phyloP scores from a whole-genome alignment of 2,329 filamentous ascomycete species.

The Mycosphaerella arachidis region DNA sequence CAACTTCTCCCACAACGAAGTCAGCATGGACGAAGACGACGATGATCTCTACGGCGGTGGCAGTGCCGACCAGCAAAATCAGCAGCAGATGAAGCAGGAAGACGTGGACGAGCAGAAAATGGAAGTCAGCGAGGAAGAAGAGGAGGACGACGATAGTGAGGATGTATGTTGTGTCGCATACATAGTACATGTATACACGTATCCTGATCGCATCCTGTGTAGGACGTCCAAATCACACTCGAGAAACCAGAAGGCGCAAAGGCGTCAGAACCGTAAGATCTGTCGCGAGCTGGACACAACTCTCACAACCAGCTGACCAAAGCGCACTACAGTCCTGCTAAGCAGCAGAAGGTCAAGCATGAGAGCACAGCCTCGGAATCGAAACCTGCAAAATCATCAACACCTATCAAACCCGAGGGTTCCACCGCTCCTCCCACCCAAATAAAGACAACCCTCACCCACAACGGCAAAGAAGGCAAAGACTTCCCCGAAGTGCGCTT shows the following conservation, averaged over 20 bases:
- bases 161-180: conserved; percentile 28
- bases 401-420: conserved; percentile 18
- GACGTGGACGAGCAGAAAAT: conserved; percentile 40
- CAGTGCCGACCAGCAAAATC: conserved; percentile 16
- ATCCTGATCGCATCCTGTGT: conserved; percentile 6
- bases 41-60: conserved; percentile 46
- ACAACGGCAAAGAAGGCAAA: conserved; percentile 52
- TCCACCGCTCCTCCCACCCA: conserved; percentile 16
- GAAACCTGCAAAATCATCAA: conserved; percentile 12
- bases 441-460: conserved; percentile 33
- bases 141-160: conserved; percentile 40
- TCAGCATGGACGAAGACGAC: conserved; percentile 48
- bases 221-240: conserved; percentile 53
- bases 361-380: conserved; percentile 13
- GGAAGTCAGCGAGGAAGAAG: conserved; percentile 44
- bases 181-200: neutral
- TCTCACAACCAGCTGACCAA: neutral
- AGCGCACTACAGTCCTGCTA: neutral
- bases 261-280: conserved; percentile 22
- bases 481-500: conserved; percentile 66
- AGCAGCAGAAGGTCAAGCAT: conserved; percentile 14
- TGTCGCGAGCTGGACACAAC: neutral
- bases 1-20: neutral
- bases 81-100: conserved; percentile 25
- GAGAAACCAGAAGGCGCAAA: conserved; percentile 41